phyloP scores from a whole-genome alignment of 2,329 filamentous ascomycete genomes.

The Elsinoe fawcettii region DNA sequence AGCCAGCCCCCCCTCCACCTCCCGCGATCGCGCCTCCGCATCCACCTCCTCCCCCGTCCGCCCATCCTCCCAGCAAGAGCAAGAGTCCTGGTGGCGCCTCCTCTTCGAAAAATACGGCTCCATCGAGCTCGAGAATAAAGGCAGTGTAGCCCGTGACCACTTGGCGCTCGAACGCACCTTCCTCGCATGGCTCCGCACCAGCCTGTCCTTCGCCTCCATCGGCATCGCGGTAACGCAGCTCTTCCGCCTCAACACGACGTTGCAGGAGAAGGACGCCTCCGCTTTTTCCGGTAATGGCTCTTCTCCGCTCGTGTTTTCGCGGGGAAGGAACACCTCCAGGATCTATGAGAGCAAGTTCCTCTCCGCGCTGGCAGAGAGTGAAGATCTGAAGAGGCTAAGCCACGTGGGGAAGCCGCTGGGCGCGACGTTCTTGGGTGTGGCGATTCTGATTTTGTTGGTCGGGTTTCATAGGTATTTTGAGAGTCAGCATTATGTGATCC shows the following conservation, averaged over 20 bases:
- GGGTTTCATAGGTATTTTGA: slow-evolving; percentile 75
- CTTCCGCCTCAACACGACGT: slow-evolving; percentile 69
- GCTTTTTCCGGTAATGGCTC: slow-evolving; percentile 23
- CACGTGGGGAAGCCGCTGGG: slow-evolving; percentile 67
- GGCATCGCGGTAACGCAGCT: slow-evolving; percentile 78
- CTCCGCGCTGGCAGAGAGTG: slow-evolving; percentile 1
- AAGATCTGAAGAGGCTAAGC: slow-evolving; percentile 37
- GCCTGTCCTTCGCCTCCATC: slow-evolving; percentile 71
- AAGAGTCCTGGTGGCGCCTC: slow-evolving; percentile 45
- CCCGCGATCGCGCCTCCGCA: neutral
- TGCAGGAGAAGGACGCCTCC: slow-evolving; percentile 29
- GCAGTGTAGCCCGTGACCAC: slow-evolving; percentile 74
- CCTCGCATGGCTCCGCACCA: slow-evolving; percentile 76
- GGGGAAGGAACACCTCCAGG: neutral
- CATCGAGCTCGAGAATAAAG: slow-evolving; percentile 78
- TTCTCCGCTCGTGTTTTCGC: slow-evolving; percentile 15
- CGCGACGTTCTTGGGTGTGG: slow-evolving; percentile 67
- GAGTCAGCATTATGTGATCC: slow-evolving; percentile 69
- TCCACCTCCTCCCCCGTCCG: too few species aligned
- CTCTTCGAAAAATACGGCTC: slow-evolving; percentile 53
- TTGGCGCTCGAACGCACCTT: slow-evolving; percentile 76
- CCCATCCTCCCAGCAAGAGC: neutral
- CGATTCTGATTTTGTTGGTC: slow-evolving; percentile 65
- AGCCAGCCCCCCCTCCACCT: neutral
- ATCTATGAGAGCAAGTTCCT: slow-evolving; percentile 10